phyloP scores from a whole-genome alignment of 164 flowering plant genomes.

The Malania oleifera region DNA sequence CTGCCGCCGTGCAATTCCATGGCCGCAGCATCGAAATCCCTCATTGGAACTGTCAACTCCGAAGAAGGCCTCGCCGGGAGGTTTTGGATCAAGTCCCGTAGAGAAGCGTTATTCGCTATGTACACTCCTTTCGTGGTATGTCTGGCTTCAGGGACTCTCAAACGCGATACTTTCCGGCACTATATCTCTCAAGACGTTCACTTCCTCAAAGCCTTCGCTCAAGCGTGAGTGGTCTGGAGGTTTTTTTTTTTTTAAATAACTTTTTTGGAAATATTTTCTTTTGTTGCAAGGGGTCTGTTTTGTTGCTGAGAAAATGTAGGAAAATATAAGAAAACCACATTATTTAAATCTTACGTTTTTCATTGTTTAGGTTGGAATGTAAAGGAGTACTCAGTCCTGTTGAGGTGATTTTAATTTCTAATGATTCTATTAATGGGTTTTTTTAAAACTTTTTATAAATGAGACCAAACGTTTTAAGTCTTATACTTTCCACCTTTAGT shows the following conservation, averaged over 20 bases:
- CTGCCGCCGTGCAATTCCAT: constrained; percentile 10
- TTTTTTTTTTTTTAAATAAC: background rate
- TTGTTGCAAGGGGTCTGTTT: background rate
- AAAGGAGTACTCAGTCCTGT: no score
- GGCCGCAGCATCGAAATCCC: constrained; percentile 20
- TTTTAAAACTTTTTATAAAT: no score
- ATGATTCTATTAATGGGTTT: no score
- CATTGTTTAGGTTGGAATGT: no score
- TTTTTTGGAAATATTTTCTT: constrained; percentile 1
- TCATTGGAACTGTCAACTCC: constrained; percentile 10
- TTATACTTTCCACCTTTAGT: no score
- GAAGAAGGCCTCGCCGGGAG: constrained; percentile 50
- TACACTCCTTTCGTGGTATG: constrained; percentile 69
- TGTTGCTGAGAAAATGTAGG: background rate
- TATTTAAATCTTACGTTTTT: no score
- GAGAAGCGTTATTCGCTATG: constrained; percentile 49
- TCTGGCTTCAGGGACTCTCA: constrained; percentile 66
- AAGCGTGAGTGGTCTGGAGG: constrained; percentile 52
- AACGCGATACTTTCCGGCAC: constrained; percentile 54
- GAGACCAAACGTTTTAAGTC: no score
- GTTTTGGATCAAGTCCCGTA: constrained; percentile 62
- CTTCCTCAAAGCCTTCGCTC: constrained; percentile 71
- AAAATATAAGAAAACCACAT: background rate
- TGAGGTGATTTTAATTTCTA: no score
- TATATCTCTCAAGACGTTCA: constrained; percentile 74